Evolutionary conservation across 116 monocot species (phyloP).

Genomic region (Cymodocea nodosa): DNA sequence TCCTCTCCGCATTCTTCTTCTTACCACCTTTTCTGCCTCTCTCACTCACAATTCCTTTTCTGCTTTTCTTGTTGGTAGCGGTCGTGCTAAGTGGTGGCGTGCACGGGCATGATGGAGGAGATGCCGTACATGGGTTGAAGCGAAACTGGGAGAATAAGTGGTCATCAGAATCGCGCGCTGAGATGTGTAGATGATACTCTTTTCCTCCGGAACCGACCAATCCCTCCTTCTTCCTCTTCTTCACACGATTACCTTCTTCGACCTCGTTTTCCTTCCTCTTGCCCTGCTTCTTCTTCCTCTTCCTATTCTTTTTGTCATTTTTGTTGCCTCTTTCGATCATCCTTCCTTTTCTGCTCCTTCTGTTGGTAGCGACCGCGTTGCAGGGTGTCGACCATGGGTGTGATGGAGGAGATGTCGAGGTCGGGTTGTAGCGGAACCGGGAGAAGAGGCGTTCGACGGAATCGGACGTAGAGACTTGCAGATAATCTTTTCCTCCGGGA

Average conservation of each 20-base stretch:
- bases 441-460: constrained; percentile 4
- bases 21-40: background rate
- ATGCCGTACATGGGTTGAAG: background rate
- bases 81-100: background rate
- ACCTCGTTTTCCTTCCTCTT: background rate
- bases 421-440: background rate
- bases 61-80: background rate
- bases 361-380: background rate
- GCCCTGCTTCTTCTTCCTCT: background rate
- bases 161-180: background rate
- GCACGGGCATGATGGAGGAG: background rate
- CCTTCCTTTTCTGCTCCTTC: background rate
- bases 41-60: background rate
- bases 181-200: background rate
- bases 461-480: background rate
- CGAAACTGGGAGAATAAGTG: constrained; percentile 2
- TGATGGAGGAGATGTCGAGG: background rate
- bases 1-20: background rate
- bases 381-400: background rate
- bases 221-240: background rate
- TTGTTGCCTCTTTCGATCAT: background rate
- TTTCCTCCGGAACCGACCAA: too few relatives aligned
- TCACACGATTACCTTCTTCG: background rate
- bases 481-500: too few relatives aligned
- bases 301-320: background rate